Evolutionary conservation across 768 basidiomycete species (phyloP).

Genomic region (Xerocomellus dryophilus): DNA sequence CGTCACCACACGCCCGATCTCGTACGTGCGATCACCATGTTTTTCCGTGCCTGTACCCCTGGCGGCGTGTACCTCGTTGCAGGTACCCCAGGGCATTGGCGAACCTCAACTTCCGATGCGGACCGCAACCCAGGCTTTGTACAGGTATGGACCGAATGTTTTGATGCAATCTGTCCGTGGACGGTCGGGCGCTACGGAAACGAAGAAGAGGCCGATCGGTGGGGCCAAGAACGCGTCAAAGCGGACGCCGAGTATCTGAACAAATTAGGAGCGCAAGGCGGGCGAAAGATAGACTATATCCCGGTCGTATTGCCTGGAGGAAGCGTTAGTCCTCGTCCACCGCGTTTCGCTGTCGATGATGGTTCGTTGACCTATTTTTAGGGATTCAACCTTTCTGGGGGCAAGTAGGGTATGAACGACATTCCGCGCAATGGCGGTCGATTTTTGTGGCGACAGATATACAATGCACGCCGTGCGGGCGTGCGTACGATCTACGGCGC

Average conservation of each 20-base stretch:
- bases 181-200: slow-evolving; percentile 68
- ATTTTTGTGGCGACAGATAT: slow-evolving; percentile 78
- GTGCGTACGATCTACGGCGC: slow-evolving; percentile 72
- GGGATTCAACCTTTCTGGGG: slow-evolving; percentile 70
- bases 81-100: slow-evolving; percentile 73
- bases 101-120: slow-evolving; percentile 65
- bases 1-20: slow-evolving; percentile 59
- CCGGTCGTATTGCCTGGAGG: slow-evolving; percentile 81
- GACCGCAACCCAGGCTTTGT: slow-evolving; percentile 65
- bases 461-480: slow-evolving; percentile 60
- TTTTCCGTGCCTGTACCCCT: slow-evolving; percentile 60
- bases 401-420: slow-evolving; percentile 70
- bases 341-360: too few species aligned
- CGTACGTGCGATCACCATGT: slow-evolving; percentile 51
- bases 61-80: slow-evolving; percentile 75
- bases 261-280: slow-evolving; percentile 42
- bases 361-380: slow-evolving; percentile 22
- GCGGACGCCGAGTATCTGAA: slow-evolving; percentile 61
- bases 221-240: slow-evolving; percentile 59
- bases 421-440: slow-evolving; percentile 69
- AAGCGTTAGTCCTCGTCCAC: slow-evolving; percentile 52
- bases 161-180: slow-evolving; percentile 83
- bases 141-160: slow-evolving; percentile 70
- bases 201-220: slow-evolving; percentile 59
- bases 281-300: slow-evolving; percentile 70